Conservation (phyloP, 2,329 filamentous ascomycete genomes). For the Penicillium sp. region DNA sequence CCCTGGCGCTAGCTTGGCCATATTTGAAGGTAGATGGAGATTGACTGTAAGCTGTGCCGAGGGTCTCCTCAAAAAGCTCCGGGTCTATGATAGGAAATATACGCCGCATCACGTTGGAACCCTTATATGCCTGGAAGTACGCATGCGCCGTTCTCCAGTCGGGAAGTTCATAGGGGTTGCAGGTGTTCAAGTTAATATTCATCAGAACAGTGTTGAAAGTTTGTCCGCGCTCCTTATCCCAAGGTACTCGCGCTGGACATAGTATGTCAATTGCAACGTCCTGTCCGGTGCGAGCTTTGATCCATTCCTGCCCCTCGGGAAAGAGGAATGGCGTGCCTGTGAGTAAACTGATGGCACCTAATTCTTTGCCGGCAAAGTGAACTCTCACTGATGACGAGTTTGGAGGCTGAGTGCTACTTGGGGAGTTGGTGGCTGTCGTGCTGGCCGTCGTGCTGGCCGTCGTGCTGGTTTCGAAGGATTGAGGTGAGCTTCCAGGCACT, state of each 20-base stretch:
- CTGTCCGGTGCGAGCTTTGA: slow-evolving; percentile 48
- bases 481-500: slow-evolving; percentile 9
- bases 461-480: slow-evolving; percentile 2
- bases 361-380: slow-evolving; percentile 49
- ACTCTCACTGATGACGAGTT: slow-evolving; percentile 38
- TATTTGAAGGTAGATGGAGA: slow-evolving; percentile 13
- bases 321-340: slow-evolving; percentile 54
- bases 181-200: slow-evolving; percentile 19
- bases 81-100: slow-evolving; percentile 52
- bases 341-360: slow-evolving; percentile 49
- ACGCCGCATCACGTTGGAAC: slow-evolving; percentile 39
- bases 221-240: slow-evolving; percentile 36
- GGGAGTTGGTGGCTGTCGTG: slow-evolving; percentile 19
- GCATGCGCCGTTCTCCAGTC: slow-evolving; percentile 30
- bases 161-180: slow-evolving; percentile 37
- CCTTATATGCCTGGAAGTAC: slow-evolving; percentile 33
- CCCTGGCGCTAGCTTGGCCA: slow-evolving; percentile 40
- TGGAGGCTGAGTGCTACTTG: slow-evolving; percentile 16
- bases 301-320: slow-evolving; percentile 49
- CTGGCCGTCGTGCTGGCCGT: slow-evolving; percentile 13
- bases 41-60: slow-evolving; percentile 46
- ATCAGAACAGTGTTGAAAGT: slow-evolving; percentile 21
- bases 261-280: slow-evolving; percentile 31
- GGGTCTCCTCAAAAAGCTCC: slow-evolving; percentile 48
- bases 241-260: slow-evolving; percentile 29